Evolutionary conservation across 371 early-diverging fungal genomes (phyloP), one percentile per base, ranked within the genome.

Genomic region (Actinomortierella ambigua): DNA sequence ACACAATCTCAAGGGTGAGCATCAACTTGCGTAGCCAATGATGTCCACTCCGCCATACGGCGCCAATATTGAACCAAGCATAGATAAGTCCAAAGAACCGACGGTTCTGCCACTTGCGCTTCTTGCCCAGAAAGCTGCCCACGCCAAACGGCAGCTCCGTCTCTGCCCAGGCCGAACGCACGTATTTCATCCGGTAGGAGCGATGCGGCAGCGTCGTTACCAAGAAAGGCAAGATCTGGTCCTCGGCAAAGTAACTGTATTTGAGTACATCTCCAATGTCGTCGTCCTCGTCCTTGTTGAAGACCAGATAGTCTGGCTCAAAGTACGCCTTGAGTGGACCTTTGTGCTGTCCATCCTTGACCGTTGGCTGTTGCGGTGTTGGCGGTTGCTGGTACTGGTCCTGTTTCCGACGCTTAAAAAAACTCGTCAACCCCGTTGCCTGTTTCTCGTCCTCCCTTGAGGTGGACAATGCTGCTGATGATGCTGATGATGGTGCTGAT

Each of bases 51-150:
- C 86, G 69, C 77, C 88, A 87, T 66, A 97, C 87, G 53, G 88
- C 81, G 43, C 82, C 81, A 82, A 88, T 89, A 76, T 96, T 89
- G 24, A 82, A 83, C n/a, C 92, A 65, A 5, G 95, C 89, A 75
- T 96, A 94, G 46, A 97, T 85, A 24, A 88, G 85, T 13, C 97
- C 97, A 85, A 97, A 97, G 83, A 95, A 94, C 0, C 93, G 91
- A 18, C 97, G 94, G 77, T 97, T 97, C 48, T 96, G 82, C 97
- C 97, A 97, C 55, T 97, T 86, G 53, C 96, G 90, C 65, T 96
- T 91, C 81, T 96, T 95, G 9, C 92, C 91, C 50, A 96, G 87
- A 50, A 96, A 93, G 61, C 94, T 93, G 20, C 89, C 82, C 39
- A 95, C 82, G 3, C 61, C 64, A 11, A 43, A 53, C 13, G 75